Percentiles rank a stretch among this genome's conserved stretches.
phyloP scores from a whole-genome alignment of 1,284 basidiomycete genomes.

The Pyrrhoderma noxium region DNA sequence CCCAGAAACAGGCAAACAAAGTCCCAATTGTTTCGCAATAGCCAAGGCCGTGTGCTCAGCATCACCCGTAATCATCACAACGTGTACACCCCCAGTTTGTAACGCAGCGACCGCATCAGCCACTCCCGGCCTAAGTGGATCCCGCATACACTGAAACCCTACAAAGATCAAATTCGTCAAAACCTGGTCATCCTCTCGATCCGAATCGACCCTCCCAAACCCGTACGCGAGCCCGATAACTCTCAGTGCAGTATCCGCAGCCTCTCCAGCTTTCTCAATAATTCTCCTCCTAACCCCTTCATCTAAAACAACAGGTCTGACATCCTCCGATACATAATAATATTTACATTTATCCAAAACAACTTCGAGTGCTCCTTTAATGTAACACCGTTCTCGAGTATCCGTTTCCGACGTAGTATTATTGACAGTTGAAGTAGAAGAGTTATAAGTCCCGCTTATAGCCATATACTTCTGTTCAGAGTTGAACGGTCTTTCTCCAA shows the following conservation, averaged over 20 bases:
- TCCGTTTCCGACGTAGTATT: no score
- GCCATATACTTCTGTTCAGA: conserved; percentile 94
- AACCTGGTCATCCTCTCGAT: conserved; percentile 27
- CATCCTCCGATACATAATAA: conserved; percentile 82
- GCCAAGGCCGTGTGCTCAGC: conserved; percentile 86
- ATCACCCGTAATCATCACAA: conserved; percentile 98
- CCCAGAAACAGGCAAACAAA: conserved; percentile 39
- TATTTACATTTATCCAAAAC: conserved; percentile 81
- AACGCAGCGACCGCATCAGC: conserved; percentile 77
- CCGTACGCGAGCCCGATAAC: conserved; percentile 91
- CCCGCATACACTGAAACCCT: conserved; percentile 92
- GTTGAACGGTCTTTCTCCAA: conserved; percentile 81
- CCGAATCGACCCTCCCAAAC: conserved; percentile 46
- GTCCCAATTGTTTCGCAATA: conserved; percentile 85
- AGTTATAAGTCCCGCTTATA: conserved; percentile 55
- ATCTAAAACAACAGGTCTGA: conserved; percentile 72
- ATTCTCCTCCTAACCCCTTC: conserved; percentile 59
- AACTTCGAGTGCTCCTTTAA: conserved; percentile 89
- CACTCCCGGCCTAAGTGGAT: conserved; percentile 92
- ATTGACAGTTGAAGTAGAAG: no score
- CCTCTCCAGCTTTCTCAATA: conserved; percentile 57
- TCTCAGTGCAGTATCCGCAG: conserved; percentile 73
- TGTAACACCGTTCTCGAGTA: conserved; percentile 72
- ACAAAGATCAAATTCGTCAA: conserved; percentile 69
- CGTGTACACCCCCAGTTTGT: conserved; percentile 82